These are phyloP conservation scores for Salvia sclarea DNA, from an alignment of 305 asterid genomes.

Conservation along the genomic window DNA sequence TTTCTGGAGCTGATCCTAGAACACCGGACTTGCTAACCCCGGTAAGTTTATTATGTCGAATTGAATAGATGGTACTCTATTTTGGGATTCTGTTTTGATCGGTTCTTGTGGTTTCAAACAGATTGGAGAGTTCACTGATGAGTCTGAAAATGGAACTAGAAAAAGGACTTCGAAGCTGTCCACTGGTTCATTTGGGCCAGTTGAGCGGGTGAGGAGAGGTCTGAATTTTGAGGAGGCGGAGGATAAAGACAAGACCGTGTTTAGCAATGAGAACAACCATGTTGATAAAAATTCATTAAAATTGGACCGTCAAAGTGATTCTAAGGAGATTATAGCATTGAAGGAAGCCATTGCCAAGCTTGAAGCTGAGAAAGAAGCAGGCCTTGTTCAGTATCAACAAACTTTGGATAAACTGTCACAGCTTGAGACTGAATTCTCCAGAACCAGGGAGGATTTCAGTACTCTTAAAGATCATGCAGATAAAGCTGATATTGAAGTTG, in stretches of 20 bases:
- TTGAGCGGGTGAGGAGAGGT: slow-evolving; percentile 69
- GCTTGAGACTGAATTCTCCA: slow-evolving; percentile 65
- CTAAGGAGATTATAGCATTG: slow-evolving; percentile 60
- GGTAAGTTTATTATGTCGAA: slow-evolving; percentile 40
- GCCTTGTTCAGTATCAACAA: slow-evolving; percentile 65
- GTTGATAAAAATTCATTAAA: slow-evolving; percentile 31
- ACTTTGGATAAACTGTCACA: slow-evolving; percentile 63
- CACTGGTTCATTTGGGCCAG: slow-evolving; percentile 43
- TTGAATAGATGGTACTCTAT: slow-evolving; percentile 37
- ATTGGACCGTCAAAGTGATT: slow-evolving; percentile 38
- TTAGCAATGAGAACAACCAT: slow-evolving; percentile 33
- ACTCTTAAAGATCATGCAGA: slow-evolving; percentile 64
- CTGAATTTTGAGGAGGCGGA: slow-evolving; percentile 67
- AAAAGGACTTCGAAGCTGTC: slow-evolving; percentile 47
- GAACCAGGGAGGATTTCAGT: slow-evolving; percentile 61
- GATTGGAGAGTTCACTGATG: slow-evolving; percentile 56
- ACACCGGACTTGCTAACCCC: slow-evolving; percentile 54
- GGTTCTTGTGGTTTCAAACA: slow-evolving; percentile 44
- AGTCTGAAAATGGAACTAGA: slow-evolving; percentile 44
- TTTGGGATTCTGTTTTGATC: slow-evolving; percentile 27
- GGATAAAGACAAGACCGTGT: slow-evolving; percentile 45
- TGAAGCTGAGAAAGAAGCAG: slow-evolving; percentile 92
- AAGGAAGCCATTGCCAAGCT: slow-evolving; percentile 73
- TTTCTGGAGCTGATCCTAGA: slow-evolving; percentile 54
- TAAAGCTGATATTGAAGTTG: slow-evolving; percentile 77